These are phyloP conservation scores for Trebouxia sp. DNA, from an alignment of 139 green algal genomes.

Conservation along the genomic window DNA sequence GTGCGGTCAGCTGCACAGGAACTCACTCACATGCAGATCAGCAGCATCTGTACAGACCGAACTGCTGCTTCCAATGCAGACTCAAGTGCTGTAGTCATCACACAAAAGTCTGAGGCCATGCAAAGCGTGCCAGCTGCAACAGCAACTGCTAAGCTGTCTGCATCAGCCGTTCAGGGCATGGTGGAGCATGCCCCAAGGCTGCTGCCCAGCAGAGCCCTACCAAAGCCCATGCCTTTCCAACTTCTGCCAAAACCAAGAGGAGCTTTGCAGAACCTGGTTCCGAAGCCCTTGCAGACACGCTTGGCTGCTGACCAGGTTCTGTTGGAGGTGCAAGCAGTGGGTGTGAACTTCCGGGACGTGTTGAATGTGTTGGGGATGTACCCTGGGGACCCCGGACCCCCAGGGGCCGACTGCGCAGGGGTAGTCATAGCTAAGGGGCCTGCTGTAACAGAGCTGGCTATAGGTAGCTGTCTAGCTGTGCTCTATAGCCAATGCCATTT, in stretches of 20 bases:
- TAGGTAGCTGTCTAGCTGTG: too few relatives aligned
- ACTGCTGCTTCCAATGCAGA: background rate
- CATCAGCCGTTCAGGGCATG: background rate
- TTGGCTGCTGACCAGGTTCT: background rate
- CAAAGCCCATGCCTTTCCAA: background rate
- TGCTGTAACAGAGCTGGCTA: conserved; percentile 3
- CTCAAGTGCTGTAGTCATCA: background rate
- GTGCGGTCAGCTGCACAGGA: conserved; percentile 6
- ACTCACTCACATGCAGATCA: background rate
- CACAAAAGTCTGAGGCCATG: too few relatives aligned
- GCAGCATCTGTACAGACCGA: background rate
- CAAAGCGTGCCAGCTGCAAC: too few relatives aligned
- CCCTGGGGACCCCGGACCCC: conserved; percentile 82
- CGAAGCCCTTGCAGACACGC: conserved; percentile 25
- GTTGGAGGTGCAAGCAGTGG: conserved; percentile 37
- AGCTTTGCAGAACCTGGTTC: conserved; percentile 6
- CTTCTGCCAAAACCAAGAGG: conserved; percentile 18
- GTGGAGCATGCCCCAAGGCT: conserved; percentile 17
- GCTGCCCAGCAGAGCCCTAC: background rate
- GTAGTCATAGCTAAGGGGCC: conserved; percentile 62
- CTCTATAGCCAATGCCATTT: too few relatives aligned
- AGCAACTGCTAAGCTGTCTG: background rate
- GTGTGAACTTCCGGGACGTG: conserved; percentile 87
- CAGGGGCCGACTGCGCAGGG: conserved; percentile 81
- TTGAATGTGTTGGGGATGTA: conserved; percentile 81